Evolutionary conservation across 352 stramenopile genomes (phyloP).

Genomic region (Phytopythium kandeliae): DNA sequence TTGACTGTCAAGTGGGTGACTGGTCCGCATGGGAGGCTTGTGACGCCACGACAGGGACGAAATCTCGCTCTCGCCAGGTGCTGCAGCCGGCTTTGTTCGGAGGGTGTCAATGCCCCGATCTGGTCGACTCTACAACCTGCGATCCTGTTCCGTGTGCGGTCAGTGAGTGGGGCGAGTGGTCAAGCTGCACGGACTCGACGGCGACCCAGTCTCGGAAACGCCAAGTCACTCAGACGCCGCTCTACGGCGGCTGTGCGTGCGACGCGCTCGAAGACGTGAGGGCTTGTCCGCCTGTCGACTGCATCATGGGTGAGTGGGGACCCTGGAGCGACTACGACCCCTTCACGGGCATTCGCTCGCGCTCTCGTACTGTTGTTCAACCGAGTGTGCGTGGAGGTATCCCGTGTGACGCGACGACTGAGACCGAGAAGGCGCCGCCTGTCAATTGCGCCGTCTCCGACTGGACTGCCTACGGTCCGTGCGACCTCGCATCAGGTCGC

Average conservation of each 20-base stretch:
- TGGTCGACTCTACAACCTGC: conserved; percentile 32
- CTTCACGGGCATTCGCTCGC: conserved; percentile 23
- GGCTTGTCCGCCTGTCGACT: conserved; percentile 39
- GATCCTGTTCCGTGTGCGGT: conserved; percentile 38
- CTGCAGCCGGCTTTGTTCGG: conserved; percentile 44
- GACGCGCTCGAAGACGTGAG: conserved; percentile 15
- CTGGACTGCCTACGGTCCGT: conserved; percentile 42
- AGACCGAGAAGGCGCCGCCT: conserved; percentile 26
- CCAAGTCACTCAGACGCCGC: conserved; percentile 16
- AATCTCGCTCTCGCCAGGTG: conserved; percentile 30
- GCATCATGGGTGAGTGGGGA: conserved; percentile 29
- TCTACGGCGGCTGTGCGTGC: conserved; percentile 37
- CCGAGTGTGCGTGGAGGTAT: conserved; percentile 30
- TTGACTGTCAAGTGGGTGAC: conserved; percentile 37
- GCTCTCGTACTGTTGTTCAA: conserved; percentile 21
- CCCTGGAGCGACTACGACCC: conserved; percentile 36
- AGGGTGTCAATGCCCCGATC: conserved; percentile 31
- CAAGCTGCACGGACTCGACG: conserved; percentile 34
- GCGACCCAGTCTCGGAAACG: conserved; percentile 24
- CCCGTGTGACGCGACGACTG: conserved; percentile 21
- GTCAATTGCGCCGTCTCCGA: conserved; percentile 44
- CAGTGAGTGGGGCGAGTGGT: conserved; percentile 42
- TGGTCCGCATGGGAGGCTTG: conserved; percentile 27
- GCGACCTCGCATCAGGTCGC: conserved; percentile 19
- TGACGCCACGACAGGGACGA: conserved; percentile 19